Conservation (phyloP, 805 yeast species). For the Lachancea fermentati region DNA sequence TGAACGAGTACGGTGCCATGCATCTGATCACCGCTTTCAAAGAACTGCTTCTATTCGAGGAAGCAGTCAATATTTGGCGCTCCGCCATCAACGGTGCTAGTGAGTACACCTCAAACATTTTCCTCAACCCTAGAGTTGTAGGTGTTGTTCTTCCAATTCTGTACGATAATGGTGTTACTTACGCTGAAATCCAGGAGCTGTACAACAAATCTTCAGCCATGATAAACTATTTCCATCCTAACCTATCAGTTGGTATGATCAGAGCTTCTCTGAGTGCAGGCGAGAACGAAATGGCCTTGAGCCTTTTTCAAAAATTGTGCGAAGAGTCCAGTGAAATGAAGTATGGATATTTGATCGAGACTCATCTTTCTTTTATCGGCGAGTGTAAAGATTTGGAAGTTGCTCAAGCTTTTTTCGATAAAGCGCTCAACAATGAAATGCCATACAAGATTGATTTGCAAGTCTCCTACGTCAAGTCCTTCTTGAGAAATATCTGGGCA, state of each 20-base stretch:
- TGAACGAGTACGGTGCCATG: conserved; percentile 51
- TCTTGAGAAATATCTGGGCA: conserved; percentile 55
- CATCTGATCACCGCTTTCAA: conserved; percentile 53
- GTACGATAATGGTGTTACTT: conserved; percentile 53
- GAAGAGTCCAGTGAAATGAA: conserved; percentile 41
- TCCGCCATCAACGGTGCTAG: conserved; percentile 31
- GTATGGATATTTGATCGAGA: conserved; percentile 57
- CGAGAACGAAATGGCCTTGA: conserved; percentile 60
- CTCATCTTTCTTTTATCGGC: conserved; percentile 75
- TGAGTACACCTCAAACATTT: conserved; percentile 33
- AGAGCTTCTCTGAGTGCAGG: conserved; percentile 63
- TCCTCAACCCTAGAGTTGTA: conserved; percentile 59
- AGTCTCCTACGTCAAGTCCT: conserved; percentile 64
- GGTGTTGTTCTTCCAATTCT: conserved; percentile 65
- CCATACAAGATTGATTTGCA: conserved; percentile 70
- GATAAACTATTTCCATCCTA: conserved; percentile 35
- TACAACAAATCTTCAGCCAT: conserved; percentile 41
- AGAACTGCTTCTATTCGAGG: conserved; percentile 55
- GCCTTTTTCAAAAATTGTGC: conserved; percentile 55
- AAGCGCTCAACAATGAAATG: conserved; percentile 61
- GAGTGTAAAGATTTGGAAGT: conserved; percentile 65
- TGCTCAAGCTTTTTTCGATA: conserved; percentile 68
- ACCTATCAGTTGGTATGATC: conserved; percentile 65
- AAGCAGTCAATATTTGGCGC: conserved; percentile 69
- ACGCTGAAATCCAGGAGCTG: conserved; percentile 54